Evolutionary conservation across 169 alveolate genomes (phyloP), one percentile per base, ranked within the genome.

Genomic region (Miamiensis avidus): DNA sequence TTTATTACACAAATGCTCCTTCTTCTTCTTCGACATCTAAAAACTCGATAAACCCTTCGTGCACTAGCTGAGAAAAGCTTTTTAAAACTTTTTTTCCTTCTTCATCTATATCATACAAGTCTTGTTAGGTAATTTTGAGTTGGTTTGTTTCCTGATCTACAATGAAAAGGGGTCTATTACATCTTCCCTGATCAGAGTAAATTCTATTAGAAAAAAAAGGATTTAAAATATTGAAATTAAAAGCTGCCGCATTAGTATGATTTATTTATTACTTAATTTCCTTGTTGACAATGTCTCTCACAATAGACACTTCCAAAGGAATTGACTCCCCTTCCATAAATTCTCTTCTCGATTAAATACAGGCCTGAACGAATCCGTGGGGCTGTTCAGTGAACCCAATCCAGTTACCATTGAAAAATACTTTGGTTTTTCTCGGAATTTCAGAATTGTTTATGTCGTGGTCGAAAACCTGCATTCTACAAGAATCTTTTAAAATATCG

Each of bases 1-100:
- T 11, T 49, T 49, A 49, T 11, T 49, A 49, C 20, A 49, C 69
- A 49, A 11, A 98, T 49, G 99, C 96, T 74, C 99, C 98, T 89
- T 99, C 99, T 91, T 99, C 99, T 92, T 99, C 99, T 92, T 99
- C 99, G 29, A 99, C 99, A 93, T 99, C 99, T n/a, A 99, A 93
- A 93, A 97, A 98, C 93, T 99, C 99, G 31, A 99, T 95, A 65
- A 98, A 95, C 4, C 99, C 99, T 31, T 95, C 93, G 78, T 97
- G 97, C 76, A 98, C 88, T 26, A 98, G 94, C 74, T 97, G 96
- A 85, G 98, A 97, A 94, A 94, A 76, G 64, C 69, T 49, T 20
- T 20, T n/a, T n/a, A n/a, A n/a, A n/a, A n/a, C 81, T 34, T 85
- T 83, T 64, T 78, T 31, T 77, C 77, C 85, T 27, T 29, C 11